Conservation (phyloP, 345 rosid species). For the Eutrema heterophyllum region DNA sequence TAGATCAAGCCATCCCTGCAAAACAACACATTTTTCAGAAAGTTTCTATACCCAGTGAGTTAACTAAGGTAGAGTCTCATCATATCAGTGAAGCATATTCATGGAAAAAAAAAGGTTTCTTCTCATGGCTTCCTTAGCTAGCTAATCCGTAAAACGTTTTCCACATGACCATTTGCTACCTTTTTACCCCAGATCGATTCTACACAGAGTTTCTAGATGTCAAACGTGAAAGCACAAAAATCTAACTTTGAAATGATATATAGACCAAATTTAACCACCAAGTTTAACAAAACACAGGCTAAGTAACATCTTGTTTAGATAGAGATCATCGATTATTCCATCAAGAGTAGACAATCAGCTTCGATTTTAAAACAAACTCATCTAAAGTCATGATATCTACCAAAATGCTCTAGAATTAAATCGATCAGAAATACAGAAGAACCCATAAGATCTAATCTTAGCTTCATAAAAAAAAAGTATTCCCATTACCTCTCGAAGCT, state of each 20-base stretch:
- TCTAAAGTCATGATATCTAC: not conserved
- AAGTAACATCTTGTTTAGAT: not conserved
- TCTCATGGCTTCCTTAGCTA: not conserved
- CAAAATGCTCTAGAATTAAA: not conserved
- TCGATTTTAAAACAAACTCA: not conserved
- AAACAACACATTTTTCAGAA: not conserved
- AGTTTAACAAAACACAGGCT: not conserved
- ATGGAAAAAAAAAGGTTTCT: not conserved
- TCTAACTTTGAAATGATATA: not conserved
- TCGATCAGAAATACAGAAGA: constrained; percentile 4
- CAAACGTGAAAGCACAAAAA: not conserved
- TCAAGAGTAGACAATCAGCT: not conserved
- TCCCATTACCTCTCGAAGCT: constrained; percentile 64
- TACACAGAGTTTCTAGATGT: not conserved
- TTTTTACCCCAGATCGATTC: not conserved
- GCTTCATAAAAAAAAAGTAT: not conserved
- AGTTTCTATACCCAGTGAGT: constrained; percentile 1
- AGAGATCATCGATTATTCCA: not conserved
- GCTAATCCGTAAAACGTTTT: not conserved
- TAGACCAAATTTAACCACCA: not conserved
- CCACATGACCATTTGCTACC: not conserved
- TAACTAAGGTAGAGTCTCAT: not conserved
- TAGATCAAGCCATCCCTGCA: constrained; percentile 88
- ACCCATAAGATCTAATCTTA: not conserved
- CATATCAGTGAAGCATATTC: not conserved